Base-by-base conservation (phyloP, 495 filamentous ascomycete species). In the Hypoxylon fuscum region DNA sequence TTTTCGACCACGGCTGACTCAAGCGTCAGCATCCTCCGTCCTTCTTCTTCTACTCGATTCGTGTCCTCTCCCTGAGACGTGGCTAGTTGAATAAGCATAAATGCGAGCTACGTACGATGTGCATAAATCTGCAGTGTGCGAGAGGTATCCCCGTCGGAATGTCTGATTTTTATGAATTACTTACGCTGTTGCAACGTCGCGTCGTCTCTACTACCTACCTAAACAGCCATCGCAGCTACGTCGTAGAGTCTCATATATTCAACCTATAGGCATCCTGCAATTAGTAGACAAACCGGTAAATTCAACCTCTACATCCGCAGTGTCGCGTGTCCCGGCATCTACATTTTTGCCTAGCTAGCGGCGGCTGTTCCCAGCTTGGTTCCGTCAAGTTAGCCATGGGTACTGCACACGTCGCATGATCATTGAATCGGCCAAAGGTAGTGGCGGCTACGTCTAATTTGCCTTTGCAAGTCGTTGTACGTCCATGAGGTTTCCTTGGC, bases 381-480 rank as follows among this genome's bases (percentile, higher is more conserved):
- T 64, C 47, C 32, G 41, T 12, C 43, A 38, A 48, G 42, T 29
- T 15, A 59, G 20, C 41, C n/a, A n/a, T n/a, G n/a, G n/a, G 37
- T 27, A 45, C 46, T 38, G 25, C 61, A 43, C 21, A 29, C 17
- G 48, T 54, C 48, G 42, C 54, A 51, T 55, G 48, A 44, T 59
- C 15, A 17, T 10, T 37, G 27, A 22, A 49, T 41, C 25, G 14
- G 20, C 23, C 0, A 42, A 35, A 10, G 14, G 22, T 22, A 31
- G 25, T 25, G 18, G 9, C 31, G 6, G 31, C n/a, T n/a, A n/a
- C n/a, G n/a, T n/a, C n/a, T n/a, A n/a, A n/a, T n/a, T n/a, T n/a
- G n/a, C n/a, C n/a, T n/a, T n/a, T n/a, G n/a, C n/a, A n/a, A n/a
- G n/a, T n/a, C n/a, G n/a, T n/a, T n/a, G n/a, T n/a, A n/a, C n/a